These are phyloP conservation scores for Mycena galopus DNA, from an alignment of 768 basidiomycete species.

Conservation along the genomic window DNA sequence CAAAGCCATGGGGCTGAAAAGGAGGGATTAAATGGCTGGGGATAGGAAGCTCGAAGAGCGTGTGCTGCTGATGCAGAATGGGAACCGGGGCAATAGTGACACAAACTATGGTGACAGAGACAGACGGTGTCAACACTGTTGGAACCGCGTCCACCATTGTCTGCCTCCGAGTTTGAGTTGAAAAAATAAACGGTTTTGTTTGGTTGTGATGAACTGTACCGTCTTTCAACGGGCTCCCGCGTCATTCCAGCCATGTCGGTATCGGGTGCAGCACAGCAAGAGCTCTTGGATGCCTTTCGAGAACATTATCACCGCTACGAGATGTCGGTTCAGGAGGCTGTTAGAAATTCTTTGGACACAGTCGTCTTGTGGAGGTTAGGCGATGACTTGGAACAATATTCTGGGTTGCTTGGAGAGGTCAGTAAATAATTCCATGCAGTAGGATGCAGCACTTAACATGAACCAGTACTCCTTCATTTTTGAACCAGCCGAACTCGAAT, in stretches of 20 bases:
- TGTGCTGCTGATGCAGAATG: too few species aligned
- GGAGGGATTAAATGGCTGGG: too few species aligned
- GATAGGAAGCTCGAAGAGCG: too few species aligned
- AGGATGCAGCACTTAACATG: background rate
- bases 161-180: too few species aligned
- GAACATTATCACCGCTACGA: constrained; percentile 27
- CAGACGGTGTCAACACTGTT: too few species aligned
- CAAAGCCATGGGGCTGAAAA: too few species aligned
- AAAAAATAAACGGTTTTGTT: background rate
- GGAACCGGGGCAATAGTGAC: too few species aligned
- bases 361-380: constrained; percentile 33
- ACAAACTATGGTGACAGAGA: too few species aligned
- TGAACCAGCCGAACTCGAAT: background rate
- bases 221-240: background rate
- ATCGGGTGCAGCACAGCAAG: background rate
- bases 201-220: background rate
- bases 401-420: constrained; percentile 16
- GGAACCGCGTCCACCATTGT: too few species aligned
- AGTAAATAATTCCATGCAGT: background rate
- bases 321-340: constrained; percentile 6
- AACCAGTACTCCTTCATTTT: too few species aligned
- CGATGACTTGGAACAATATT: constrained; percentile 32
- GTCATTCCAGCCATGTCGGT: background rate
- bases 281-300: constrained; percentile 29
- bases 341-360: constrained; percentile 19